Evolutionary conservation across 2,329 filamentous ascomycete species (phyloP).

Genomic region (Hymenoscyphus occultus): DNA sequence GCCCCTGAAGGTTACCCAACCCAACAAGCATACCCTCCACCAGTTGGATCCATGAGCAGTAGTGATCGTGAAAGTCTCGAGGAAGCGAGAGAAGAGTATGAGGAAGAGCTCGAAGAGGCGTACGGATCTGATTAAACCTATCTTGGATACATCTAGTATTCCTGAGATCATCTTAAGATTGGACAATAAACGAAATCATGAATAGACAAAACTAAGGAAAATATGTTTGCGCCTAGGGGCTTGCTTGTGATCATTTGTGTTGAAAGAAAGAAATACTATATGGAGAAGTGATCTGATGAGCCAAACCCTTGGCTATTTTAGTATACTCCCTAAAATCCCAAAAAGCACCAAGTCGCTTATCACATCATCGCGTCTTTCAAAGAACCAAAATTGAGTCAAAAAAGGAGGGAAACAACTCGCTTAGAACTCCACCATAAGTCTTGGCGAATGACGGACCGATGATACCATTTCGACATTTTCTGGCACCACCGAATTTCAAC

Average conservation of each 20-base stretch:
- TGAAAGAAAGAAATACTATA: no score
- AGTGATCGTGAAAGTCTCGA: slow-evolving; percentile 52
- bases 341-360: not conserved
- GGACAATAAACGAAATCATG: not conserved
- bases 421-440: not conserved
- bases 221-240: not conserved
- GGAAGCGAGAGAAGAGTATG: slow-evolving; percentile 44
- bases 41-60: slow-evolving; percentile 39
- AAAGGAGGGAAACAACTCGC: not conserved
- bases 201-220: not conserved
- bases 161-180: not conserved
- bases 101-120: slow-evolving; percentile 38
- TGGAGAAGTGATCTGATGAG: no score
- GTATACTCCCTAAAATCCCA: no score
- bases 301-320: no score
- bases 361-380: not conserved
- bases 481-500: not conserved
- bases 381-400: not conserved
- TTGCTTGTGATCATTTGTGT: no score
- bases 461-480: slow-evolving; percentile 1
- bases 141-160: not conserved
- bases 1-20: slow-evolving; percentile 10
- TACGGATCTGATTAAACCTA: slow-evolving; percentile 32
- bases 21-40: slow-evolving; percentile 22
- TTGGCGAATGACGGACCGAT: not conserved